phyloP scores from a whole-genome alignment of 2,329 filamentous ascomycete species.

The Verticillium tricorpus region DNA sequence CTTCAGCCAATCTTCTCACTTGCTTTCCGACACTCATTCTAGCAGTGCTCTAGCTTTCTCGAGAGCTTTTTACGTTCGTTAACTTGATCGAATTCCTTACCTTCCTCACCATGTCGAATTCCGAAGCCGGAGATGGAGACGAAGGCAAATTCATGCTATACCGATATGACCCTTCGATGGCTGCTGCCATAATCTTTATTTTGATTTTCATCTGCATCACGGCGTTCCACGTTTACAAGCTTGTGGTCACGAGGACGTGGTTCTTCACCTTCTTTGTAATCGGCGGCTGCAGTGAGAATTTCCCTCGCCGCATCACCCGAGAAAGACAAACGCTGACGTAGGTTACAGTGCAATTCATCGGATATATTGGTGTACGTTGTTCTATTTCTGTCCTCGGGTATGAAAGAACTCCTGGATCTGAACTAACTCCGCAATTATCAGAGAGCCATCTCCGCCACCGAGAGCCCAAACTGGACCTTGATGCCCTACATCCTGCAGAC shows the following conservation, averaged over 20 bases:
- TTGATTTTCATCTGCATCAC: constrained; percentile 6
- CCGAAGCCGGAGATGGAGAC: background rate
- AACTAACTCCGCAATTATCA: background rate
- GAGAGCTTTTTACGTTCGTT: too few species aligned
- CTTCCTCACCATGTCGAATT: background rate
- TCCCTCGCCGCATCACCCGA: background rate
- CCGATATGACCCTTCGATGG: constrained; percentile 10
- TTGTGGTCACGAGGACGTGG: constrained; percentile 9
- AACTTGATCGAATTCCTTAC: too few species aligned
- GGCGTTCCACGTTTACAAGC: constrained; percentile 6
- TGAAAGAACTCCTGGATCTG: background rate
- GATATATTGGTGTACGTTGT: constrained; percentile 17
- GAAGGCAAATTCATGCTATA: constrained; percentile 8
- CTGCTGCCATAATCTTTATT: constrained; percentile 8
- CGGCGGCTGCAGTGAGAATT: constrained; percentile 6
- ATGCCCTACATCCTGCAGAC: constrained; percentile 35
- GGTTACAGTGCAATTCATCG: constrained; percentile 1
- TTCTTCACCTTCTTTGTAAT: constrained; percentile 8
- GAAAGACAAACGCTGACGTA: background rate
- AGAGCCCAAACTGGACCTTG: constrained; percentile 29
- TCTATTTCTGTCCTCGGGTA: background rate
- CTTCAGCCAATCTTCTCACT: too few species aligned
- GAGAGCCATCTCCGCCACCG: background rate
- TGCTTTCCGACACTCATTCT: too few species aligned
- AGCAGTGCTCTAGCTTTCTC: too few species aligned